Evolutionary conservation across 2,329 filamentous ascomycete species (phyloP).

Genomic region (Grosmannia huntii): DNA sequence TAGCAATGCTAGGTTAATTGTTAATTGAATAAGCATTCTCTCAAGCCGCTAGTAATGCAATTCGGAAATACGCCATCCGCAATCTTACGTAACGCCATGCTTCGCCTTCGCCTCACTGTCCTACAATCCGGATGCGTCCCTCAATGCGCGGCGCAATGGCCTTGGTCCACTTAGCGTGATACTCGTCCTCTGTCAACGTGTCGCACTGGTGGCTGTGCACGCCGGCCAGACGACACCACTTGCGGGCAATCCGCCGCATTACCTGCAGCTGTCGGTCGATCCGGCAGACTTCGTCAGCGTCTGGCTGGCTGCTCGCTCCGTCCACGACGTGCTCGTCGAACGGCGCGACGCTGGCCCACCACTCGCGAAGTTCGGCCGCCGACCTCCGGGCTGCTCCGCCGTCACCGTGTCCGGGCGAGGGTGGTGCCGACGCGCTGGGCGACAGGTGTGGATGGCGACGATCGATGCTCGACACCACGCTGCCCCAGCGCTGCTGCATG

Average conservation of each 20-base stretch:
- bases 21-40: too few relatives aligned
- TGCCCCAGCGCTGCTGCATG: conserved; percentile 51
- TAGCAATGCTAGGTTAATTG: too few relatives aligned
- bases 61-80: too few relatives aligned
- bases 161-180: conserved; percentile 62
- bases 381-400: conserved; percentile 17
- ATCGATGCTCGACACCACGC: conserved; percentile 50
- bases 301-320: conserved; percentile 21
- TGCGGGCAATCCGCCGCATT: conserved; percentile 54
- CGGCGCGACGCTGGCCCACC: conserved; percentile 19
- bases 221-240: conserved; percentile 60
- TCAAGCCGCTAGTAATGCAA: too few relatives aligned
- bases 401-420: background rate
- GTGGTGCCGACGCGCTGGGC: conserved; percentile 13
- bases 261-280: conserved; percentile 40
- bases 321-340: conserved; percentile 33
- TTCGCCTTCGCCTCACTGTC: background rate
- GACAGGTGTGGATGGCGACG: conserved; percentile 34
- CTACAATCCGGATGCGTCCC: conserved; percentile 52
- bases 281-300: conserved; percentile 27
- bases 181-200: conserved; percentile 44
- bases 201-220: conserved; percentile 41
- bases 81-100: too few relatives aligned
- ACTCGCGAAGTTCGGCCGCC: conserved; percentile 22
- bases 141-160: conserved; percentile 69